These are phyloP conservation scores for Hypoxylon cercidicola DNA, from an alignment of 495 filamentous ascomycete species.

Conservation along the genomic window DNA sequence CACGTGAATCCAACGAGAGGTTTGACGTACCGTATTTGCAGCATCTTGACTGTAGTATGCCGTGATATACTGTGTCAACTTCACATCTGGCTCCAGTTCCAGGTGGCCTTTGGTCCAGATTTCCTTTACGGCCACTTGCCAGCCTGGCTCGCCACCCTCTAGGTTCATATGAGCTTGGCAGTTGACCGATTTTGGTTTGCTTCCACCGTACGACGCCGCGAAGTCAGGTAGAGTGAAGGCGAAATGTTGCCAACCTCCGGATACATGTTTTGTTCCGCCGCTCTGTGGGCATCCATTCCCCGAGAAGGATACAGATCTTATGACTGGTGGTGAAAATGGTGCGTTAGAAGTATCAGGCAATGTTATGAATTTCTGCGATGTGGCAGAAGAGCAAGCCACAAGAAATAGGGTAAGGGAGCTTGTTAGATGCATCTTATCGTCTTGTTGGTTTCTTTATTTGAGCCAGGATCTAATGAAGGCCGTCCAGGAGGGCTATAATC, in stretches of 20 bases:
- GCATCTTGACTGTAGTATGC: slow-evolving; percentile 51
- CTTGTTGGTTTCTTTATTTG: neutral
- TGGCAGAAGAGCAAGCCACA: slow-evolving; percentile 11
- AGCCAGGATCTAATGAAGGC: no score
- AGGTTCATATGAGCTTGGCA: slow-evolving; percentile 30
- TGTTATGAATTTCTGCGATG: slow-evolving; percentile 9
- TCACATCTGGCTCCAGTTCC: slow-evolving; percentile 48
- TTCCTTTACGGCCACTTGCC: slow-evolving; percentile 28
- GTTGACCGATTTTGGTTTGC: slow-evolving; percentile 28
- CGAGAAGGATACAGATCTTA: slow-evolving; percentile 61
- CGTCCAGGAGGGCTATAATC: neutral
- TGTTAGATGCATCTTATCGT: slow-evolving; percentile 3
- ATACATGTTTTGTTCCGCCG: slow-evolving; percentile 37
- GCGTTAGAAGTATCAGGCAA: slow-evolving; percentile 13
- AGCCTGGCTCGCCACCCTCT: slow-evolving; percentile 20
- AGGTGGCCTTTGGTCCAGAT: slow-evolving; percentile 50
- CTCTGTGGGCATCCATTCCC: slow-evolving; percentile 55
- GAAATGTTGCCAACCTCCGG: slow-evolving; percentile 39
- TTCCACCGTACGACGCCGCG: slow-evolving; percentile 48
- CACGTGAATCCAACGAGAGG: neutral
- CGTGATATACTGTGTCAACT: slow-evolving; percentile 45
- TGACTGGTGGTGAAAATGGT: slow-evolving; percentile 28
- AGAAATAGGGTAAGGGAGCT: neutral
- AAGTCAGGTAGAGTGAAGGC: slow-evolving; percentile 50
- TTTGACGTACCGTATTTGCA: slow-evolving; percentile 32